Evolutionary conservation across 2,329 filamentous ascomycete species (phyloP).

Genomic region (Rhexocercosporidium sp.): DNA sequence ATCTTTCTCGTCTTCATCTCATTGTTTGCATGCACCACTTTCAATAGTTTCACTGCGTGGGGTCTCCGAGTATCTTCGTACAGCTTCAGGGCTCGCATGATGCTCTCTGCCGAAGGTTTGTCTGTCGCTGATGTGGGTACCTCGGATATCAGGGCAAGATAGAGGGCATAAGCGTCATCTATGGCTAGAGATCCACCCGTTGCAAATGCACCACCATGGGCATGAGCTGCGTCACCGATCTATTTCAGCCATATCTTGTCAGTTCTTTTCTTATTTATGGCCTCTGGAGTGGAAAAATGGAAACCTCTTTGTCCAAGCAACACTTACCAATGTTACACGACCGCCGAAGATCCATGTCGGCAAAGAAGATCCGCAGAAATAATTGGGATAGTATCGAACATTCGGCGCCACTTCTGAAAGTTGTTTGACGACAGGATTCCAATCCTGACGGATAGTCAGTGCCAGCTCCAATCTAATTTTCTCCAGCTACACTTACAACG

Average conservation of each 20-base stretch:
- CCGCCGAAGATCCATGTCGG: slow-evolving; percentile 41
- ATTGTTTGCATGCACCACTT: slow-evolving; percentile 25
- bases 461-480: neutral
- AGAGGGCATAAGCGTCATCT: slow-evolving; percentile 46
- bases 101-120: slow-evolving; percentile 24
- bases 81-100: slow-evolving; percentile 38
- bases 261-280: neutral
- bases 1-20: slow-evolving; percentile 27
- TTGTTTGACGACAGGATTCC: slow-evolving; percentile 44
- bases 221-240: slow-evolving; percentile 47
- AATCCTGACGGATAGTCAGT: slow-evolving; percentile 33
- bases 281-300: neutral
- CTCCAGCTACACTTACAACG: slow-evolving; percentile 27
- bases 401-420: slow-evolving; percentile 43
- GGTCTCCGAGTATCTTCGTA: slow-evolving; percentile 45
- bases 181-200: slow-evolving; percentile 47
- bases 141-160: slow-evolving; percentile 27
- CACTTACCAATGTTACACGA: slow-evolving; percentile 38
- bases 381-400: slow-evolving; percentile 45
- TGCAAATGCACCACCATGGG: slow-evolving; percentile 46
- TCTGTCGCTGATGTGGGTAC: slow-evolving; percentile 22
- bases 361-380: slow-evolving; percentile 39
- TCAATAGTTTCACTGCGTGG: slow-evolving; percentile 41
- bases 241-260: neutral
- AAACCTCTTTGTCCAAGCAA: neutral